Evolutionary conservation across 2,329 filamentous ascomycete species (phyloP).

Genomic region (Epichloe brachyelytri): DNA sequence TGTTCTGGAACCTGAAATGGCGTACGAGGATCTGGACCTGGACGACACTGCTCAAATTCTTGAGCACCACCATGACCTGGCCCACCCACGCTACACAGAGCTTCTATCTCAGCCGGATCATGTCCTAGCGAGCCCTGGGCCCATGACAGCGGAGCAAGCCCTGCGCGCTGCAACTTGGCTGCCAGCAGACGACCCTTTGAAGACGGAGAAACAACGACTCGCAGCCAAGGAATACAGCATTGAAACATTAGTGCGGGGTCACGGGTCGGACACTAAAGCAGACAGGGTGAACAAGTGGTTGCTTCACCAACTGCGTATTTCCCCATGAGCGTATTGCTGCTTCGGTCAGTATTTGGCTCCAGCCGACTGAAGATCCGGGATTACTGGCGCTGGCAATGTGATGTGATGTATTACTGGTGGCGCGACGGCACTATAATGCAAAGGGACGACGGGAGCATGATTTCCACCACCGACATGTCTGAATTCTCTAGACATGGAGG

Average conservation of each 20-base stretch:
- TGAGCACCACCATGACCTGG: constrained; percentile 16
- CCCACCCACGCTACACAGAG: constrained; percentile 29
- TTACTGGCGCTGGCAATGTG: constrained; percentile 22
- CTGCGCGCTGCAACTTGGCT: constrained; percentile 26
- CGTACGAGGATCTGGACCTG: constrained; percentile 30
- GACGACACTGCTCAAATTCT: constrained; percentile 15
- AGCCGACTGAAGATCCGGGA: constrained; percentile 21
- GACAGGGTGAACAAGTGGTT: constrained; percentile 40
- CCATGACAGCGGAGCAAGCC: constrained; percentile 28
- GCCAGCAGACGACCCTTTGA: constrained; percentile 22
- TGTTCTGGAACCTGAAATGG: constrained; percentile 23
- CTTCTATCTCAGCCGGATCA: constrained; percentile 37
- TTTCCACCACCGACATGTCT: constrained; percentile 13
- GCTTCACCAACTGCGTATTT: constrained; percentile 35
- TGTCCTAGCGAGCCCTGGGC: constrained; percentile 23
- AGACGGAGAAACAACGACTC: constrained; percentile 21
- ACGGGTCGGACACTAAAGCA: constrained; percentile 23
- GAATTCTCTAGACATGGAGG: constrained; percentile 14
- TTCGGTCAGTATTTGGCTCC: constrained; percentile 23
- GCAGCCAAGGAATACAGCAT: constrained; percentile 38
- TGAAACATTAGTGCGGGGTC: constrained; percentile 26
- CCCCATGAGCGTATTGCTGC: constrained; percentile 30
- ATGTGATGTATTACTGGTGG: constrained; percentile 27
- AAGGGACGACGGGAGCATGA: constrained; percentile 6
- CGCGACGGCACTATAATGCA: constrained; percentile 14